A percentile compares a stretch with the other conserved stretches of the same genome.
These are phyloP conservation scores for Aspergillus thermomutatus DNA, from an alignment of 2,329 filamentous ascomycete genomes.

Conservation along the genomic window DNA sequence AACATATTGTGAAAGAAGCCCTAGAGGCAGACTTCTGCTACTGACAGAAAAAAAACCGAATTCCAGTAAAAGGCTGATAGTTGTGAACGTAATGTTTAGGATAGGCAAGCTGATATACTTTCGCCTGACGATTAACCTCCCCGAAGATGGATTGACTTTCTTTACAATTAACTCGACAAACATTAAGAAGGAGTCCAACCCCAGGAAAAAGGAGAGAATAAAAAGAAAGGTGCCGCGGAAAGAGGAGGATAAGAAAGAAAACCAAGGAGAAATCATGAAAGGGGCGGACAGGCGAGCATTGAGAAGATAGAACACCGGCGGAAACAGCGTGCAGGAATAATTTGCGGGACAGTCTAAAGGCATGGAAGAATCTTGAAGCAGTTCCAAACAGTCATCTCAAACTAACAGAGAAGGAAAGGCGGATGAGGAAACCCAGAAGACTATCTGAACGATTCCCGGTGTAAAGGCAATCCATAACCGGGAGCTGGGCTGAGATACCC, in stretches of 20 bases:
- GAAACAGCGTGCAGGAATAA: slow-evolving; percentile 18
- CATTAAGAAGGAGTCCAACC: background rate
- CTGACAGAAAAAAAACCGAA: background rate
- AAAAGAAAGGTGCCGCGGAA: background rate
- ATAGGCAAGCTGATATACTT: background rate
- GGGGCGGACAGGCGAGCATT: slow-evolving; percentile 18
- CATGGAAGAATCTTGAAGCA: slow-evolving; percentile 15
- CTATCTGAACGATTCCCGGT: background rate
- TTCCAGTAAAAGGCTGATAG: background rate
- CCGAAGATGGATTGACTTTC: background rate
- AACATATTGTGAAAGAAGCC: too few relatives aligned
- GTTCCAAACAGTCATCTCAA: slow-evolving; percentile 15
- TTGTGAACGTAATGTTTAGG: background rate
- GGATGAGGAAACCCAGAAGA: background rate
- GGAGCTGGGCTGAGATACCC: background rate
- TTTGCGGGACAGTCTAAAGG: slow-evolving; percentile 32
- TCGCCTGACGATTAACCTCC: background rate
- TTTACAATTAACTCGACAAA: background rate
- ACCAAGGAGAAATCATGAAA: background rate
- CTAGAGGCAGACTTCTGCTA: too few relatives aligned
- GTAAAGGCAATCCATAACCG: background rate
- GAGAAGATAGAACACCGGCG: slow-evolving; percentile 17
- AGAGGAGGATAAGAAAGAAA: background rate
- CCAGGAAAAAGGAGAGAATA: background rate
- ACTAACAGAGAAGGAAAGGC: slow-evolving; percentile 8